These are phyloP conservation scores for Venustampulla echinocandica DNA, from an alignment of 495 filamentous ascomycete species.

Conservation along the genomic window DNA sequence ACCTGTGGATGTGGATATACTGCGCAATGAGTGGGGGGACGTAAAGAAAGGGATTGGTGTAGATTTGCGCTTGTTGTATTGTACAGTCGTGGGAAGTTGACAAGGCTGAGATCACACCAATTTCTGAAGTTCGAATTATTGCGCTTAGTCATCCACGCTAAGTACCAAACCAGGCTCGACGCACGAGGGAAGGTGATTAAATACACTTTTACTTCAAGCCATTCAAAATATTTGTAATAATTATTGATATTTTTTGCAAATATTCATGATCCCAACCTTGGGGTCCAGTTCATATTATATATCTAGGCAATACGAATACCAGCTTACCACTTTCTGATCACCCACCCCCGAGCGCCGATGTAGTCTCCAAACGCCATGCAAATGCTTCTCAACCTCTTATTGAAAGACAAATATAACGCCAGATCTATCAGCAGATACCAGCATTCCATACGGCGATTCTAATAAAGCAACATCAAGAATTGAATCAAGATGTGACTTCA, in stretches of 20 bases:
- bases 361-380: slow-evolving; percentile 9
- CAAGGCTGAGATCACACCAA: slow-evolving; percentile 20
- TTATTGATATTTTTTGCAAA: no score
- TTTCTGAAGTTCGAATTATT: slow-evolving; percentile 5
- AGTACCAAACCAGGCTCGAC: background rate
- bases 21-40: background rate
- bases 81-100: background rate
- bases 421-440: slow-evolving; percentile 80
- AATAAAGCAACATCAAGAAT: slow-evolving; percentile 83
- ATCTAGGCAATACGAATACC: no score
- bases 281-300: no score
- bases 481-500: slow-evolving; percentile 80
- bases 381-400: slow-evolving; percentile 27
- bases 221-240: no score
- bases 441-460: slow-evolving; percentile 87
- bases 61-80: background rate
- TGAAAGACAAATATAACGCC: slow-evolving; percentile 89
- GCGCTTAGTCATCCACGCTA: slow-evolving; percentile 10
- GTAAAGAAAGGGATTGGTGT: background rate
- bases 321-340: background rate
- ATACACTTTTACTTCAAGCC: no score
- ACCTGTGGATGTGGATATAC: slow-evolving; percentile 15
- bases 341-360: background rate
- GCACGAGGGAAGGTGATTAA: slow-evolving; percentile 10
- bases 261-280: no score